Base-by-base conservation (phyloP, 768 basidiomycete species). In the Wakefieldia striispora region DNA sequence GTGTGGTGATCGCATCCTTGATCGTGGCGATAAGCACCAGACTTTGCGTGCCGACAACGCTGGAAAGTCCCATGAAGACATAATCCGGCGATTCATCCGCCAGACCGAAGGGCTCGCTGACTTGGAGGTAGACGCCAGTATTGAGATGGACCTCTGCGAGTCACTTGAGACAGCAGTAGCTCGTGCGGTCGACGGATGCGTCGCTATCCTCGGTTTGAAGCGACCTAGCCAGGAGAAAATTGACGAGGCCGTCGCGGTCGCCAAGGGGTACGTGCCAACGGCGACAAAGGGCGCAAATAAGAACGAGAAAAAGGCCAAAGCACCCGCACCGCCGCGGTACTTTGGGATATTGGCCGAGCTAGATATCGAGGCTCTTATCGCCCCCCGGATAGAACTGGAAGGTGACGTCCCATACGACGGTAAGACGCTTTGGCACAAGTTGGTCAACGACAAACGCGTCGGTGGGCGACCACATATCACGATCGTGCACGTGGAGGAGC, bases 1-100 rank as follows among this genome's bases (percentile, higher is more conserved):
- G 27, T 94, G 90, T 61, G 78, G 80, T 1, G 82, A 89, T 47
- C 86, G 95, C 19, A 76, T 99, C 46, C 60, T 78, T 6, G 50
- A 56, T 14, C 86, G 97, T 5, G 97, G 95, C 0, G 78, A 82
- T 4, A 89, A 87, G 54, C 97, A 99, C 71, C 88, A 97, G 64
- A 79, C 81, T 0, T 79, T 99, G 1, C 81, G 77, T 33, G 83
- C 85, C 0, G 82, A 85, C 54, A 64, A 61, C 10, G 47, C 63
- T 14, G 63, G 69, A 16, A 78, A 76, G 47, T 59, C 68, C 23
- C 90, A 98, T 67, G 94, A 97, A 67, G 74, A 80, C 6, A 80
- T 95, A 17, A 67, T 98, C n/a, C 84, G 84, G 82, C 75, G 73
- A 68, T 98, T 99, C 71, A 70, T 98, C 45, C 72, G 69, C 21